Evolutionary conservation across 2,329 filamentous ascomycete genomes (phyloP), one percentile per base, ranked within the genome.

Genomic region (Botryotinia globosa): DNA sequence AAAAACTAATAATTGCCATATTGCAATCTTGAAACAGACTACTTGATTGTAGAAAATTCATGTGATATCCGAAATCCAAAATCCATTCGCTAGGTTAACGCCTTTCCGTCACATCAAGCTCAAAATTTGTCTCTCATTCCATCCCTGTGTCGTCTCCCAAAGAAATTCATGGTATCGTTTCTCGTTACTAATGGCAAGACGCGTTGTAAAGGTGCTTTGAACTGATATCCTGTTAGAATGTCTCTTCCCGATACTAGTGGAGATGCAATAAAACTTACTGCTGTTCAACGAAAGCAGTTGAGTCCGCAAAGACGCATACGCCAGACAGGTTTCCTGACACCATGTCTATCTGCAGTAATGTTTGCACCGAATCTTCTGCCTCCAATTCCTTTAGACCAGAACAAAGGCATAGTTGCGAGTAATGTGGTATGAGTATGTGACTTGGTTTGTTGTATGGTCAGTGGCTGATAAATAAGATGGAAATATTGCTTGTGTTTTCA

Each of bases 221-320:
- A 20, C 48, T 58, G n/a, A 42, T 20, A 42, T 32, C 39, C 39
- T 29, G 34, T 68, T 56, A 68, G 65, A 68, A 42, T 18, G 10
- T 16, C 29, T 44, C 39, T 56, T 37, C 51, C 32, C 25, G 29
- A 34, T 68, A 25, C 6, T 32, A 37, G 39, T n/a, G n/a, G 48
- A 56, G 51, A 32, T 37, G 44, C 12, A 25, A 20, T n/a, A 42
- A 18, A 56, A 68, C 65, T 9, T 44, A 68, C 48, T 42, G 37
- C 39, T 32, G 34, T 51, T 68, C 37, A 68, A 58, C 65, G 65
- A 39, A 68, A 68, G 48, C 65, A 68, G 10, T 68, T 68, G 37
- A 68, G 48, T 42, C 65, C 65, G 48, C 65, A 68, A 32, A 68
- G 65, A 58, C 65, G 65, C 65, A 68, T 68, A 32, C 65, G 65